Evolutionary conservation across 306 rosid genomes (phyloP).

Genomic region (Quercus glauca): DNA sequence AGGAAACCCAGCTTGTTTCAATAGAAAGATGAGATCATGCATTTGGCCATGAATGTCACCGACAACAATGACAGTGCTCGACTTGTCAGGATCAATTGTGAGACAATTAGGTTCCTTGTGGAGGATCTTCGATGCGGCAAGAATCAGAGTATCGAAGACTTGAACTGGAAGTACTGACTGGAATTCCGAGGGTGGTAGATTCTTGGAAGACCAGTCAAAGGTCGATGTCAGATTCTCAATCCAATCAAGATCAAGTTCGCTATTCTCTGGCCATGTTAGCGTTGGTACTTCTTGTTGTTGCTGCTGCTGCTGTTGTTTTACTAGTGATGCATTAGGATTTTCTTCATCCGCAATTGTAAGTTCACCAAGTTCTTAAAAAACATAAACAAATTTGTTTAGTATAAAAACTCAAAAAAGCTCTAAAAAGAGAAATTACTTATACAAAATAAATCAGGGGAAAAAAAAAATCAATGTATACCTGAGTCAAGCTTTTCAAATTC

Average conservation of each 20-base stretch:
- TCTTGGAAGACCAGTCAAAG: constrained; percentile 49
- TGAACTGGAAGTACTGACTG: constrained; percentile 42
- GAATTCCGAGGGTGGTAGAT: constrained; percentile 48
- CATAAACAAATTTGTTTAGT: too few species aligned
- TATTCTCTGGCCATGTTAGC: constrained; percentile 66
- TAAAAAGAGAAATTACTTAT: too few species aligned
- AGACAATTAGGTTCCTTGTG: constrained; percentile 72
- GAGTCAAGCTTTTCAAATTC: too few species aligned
- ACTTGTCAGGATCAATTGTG: constrained; percentile 54
- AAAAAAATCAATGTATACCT: too few species aligned
- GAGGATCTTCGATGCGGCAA: constrained; percentile 52
- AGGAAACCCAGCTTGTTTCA: constrained; percentile 61
- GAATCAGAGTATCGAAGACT: constrained; percentile 52
- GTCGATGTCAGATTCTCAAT: constrained; percentile 61
- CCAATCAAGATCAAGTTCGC: constrained; percentile 61
- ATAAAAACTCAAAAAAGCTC: too few species aligned
- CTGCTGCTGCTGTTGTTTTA: too few species aligned
- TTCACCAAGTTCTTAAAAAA: too few species aligned
- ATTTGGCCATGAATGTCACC: constrained; percentile 86
- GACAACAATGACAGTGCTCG: constrained; percentile 69
- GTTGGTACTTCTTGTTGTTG: background rate
- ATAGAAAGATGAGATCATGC: constrained; percentile 63
- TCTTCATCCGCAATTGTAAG: too few species aligned
- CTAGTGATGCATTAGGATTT: too few species aligned
- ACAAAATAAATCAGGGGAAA: too few species aligned